Evolutionary conservation across 2,329 filamentous ascomycete genomes (phyloP).

Genomic region (Lachnellula subtilissima): DNA sequence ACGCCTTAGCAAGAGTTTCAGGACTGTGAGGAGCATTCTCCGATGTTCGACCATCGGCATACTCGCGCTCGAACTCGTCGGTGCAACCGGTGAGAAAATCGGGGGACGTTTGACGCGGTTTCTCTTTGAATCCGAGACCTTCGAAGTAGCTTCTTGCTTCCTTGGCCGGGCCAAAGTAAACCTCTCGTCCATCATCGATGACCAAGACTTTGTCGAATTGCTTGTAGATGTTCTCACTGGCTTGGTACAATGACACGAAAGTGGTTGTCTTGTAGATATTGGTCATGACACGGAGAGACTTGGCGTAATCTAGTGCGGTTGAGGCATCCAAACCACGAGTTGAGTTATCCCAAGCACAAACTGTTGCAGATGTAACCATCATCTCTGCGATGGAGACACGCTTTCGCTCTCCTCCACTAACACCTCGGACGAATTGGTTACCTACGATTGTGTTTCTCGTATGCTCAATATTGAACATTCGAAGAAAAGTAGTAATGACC

Average conservation of each 20-base stretch:
- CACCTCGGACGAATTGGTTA: constrained; percentile 72
- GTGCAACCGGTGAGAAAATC: constrained; percentile 67
- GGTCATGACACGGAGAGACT: constrained; percentile 57
- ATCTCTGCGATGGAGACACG: constrained; percentile 80
- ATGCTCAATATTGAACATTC: constrained; percentile 93
- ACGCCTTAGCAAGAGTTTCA: constrained; percentile 63
- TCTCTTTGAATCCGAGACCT: constrained; percentile 55
- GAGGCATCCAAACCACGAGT: constrained; percentile 67
- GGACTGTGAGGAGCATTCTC: constrained; percentile 65
- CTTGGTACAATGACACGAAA: constrained; percentile 63
- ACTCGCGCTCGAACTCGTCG: constrained; percentile 77
- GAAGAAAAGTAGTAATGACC: constrained; percentile 69
- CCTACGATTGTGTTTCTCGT: constrained; percentile 82
- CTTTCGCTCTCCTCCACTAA: constrained; percentile 75
- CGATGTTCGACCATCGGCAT: constrained; percentile 60
- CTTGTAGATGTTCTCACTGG: constrained; percentile 63
- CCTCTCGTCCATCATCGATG: constrained; percentile 58
- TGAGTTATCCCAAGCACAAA: constrained; percentile 72
- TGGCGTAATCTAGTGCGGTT: constrained; percentile 60
- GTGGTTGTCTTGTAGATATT: constrained; percentile 54
- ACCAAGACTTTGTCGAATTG: constrained; percentile 66
- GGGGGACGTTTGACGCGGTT: constrained; percentile 55
- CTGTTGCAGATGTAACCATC: constrained; percentile 68
- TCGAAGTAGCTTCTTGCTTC: constrained; percentile 61
- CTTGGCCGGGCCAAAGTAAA: constrained; percentile 56